Conservation (phyloP, 768 basidiomycete species). For the Artomyces pyxidatus region DNA sequence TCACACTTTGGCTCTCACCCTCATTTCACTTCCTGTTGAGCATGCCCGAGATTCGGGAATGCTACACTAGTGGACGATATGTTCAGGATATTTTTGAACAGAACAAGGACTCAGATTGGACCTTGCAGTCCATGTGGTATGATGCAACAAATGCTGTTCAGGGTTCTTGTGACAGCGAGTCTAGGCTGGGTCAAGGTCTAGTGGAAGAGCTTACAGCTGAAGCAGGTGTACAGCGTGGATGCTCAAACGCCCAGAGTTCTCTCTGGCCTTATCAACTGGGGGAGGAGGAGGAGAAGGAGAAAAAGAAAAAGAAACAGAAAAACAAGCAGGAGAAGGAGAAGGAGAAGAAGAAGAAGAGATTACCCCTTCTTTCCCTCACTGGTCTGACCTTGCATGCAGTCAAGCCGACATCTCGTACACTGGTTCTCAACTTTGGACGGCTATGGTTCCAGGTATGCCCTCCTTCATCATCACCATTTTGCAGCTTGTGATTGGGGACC, state of each 20-base stretch:
- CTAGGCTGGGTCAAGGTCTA: background rate
- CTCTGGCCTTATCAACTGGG: too few relatives aligned
- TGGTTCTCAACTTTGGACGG: background rate
- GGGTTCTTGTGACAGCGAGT: background rate
- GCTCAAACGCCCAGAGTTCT: background rate
- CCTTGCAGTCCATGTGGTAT: background rate
- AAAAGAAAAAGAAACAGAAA: too few relatives aligned
- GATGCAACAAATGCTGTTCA: background rate
- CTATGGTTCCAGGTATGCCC: background rate
- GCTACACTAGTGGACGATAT: background rate
- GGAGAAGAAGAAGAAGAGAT: too few relatives aligned
- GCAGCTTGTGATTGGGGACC: background rate
- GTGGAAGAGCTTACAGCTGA: background rate
- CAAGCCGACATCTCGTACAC: background rate
- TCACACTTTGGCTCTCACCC: too few relatives aligned
- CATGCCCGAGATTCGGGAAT: background rate
- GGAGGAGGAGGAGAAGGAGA: too few relatives aligned
- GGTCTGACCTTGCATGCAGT: background rate
- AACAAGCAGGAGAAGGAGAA: too few relatives aligned
- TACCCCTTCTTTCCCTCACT: too few relatives aligned
- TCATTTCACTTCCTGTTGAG: too few relatives aligned
- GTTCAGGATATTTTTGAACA: background rate
- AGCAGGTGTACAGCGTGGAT: background rate
- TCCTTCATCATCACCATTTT: background rate
- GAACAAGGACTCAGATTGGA: background rate